Base-by-base conservation (phyloP, 2,329 filamentous ascomycete genomes). In the Didymella pinodella region DNA sequence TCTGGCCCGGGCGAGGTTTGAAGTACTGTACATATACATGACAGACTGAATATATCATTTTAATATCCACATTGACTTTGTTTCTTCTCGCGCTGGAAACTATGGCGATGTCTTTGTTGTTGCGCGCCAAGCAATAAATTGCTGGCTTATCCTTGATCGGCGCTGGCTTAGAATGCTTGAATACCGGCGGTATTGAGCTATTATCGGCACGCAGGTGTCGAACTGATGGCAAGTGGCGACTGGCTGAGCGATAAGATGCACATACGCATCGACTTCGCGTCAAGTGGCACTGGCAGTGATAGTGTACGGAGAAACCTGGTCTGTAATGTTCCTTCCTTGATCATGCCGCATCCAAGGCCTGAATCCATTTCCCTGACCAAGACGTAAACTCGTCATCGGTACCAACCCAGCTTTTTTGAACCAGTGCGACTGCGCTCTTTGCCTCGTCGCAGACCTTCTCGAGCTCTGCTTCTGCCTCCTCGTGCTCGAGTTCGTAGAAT, bases 311-410 rank as follows among this genome's bases (percentile, higher is more conserved):
- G 16, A n/a, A 32, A 36, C 11, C 7, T 36, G 32, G 14, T 40
- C 11, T 4, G 18, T 22, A 34, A 25, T 32, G 28, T 34, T 20
- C 11, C 16, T 36, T 18, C 31, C 45, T 25, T 25, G 31, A 25
- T 70, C 59, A 73, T 20, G 59, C 59, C 61, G 79, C 77, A 22
- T 79, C 75, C 54, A 83, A 65, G 25, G 81, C 80, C 46, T 75
- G 77, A 36, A 75, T 59, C 84, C 84, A 87, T 49, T 84, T 86
- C 48, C 79, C 81, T n/a, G 84, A 86, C 93, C 93, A 96, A 16
- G 85, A 81, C 0, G 88, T 90, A 71, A 96, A 96, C 68, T 90
- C 91, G 69, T 97, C 93, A 18, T 85, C 82, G 46, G 84, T 77
- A 0, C 84, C 88, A 2, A 84, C 77, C 90, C 90, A 93, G 20